Evolutionary conservation across 768 basidiomycete genomes (phyloP), one percentile per base, ranked within the genome.

Genomic region (Hygrophorus russula): DNA sequence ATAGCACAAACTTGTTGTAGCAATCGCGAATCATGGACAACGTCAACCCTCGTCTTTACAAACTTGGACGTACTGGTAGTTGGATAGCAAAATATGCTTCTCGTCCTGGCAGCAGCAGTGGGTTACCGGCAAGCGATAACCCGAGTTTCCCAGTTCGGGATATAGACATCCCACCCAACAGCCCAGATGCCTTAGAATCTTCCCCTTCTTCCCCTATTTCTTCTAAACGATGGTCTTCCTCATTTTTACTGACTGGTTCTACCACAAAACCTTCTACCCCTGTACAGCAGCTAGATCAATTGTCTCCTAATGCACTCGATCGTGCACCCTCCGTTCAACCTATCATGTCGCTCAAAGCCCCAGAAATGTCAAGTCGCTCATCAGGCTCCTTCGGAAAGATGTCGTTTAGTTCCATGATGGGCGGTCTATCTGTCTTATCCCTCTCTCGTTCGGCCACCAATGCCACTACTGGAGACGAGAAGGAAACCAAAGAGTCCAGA

Each of bases 381-480:
- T 56, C 63, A 9, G 71, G 71, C 30, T 73, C 78, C 0, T 82
- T 83, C 54, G 67, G 74, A 43, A 78, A 74, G 51, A 73, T 70
- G 61, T 73, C 82, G 0, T 67, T 88, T 45, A 77, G 73, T 49
- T 71, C 70, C 28, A 79, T 86, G 78, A 80, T 86, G 63, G 78
- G 76, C 30, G 76, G 78, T 1, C 66, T 83, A 27, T 78, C 81
- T 29, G 70, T 74, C 6, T 70, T 87, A 2, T 71, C 79, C 1
- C 69, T 86, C 45, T 64, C 76, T 2, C 73, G 82, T 41, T 70
- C 71, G 0, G 67, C 47, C 53, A 69, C 74, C 8, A 48, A 37
- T 19, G 42, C 32, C 9, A 57, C 59, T 41, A 66, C 59, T 45
- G 58, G 66, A 32, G 59, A 64, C 34, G 62, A 65, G 31, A 65